phyloP scores from a whole-genome alignment of 2,329 filamentous ascomycete genomes.

The Fusarium sp. region DNA sequence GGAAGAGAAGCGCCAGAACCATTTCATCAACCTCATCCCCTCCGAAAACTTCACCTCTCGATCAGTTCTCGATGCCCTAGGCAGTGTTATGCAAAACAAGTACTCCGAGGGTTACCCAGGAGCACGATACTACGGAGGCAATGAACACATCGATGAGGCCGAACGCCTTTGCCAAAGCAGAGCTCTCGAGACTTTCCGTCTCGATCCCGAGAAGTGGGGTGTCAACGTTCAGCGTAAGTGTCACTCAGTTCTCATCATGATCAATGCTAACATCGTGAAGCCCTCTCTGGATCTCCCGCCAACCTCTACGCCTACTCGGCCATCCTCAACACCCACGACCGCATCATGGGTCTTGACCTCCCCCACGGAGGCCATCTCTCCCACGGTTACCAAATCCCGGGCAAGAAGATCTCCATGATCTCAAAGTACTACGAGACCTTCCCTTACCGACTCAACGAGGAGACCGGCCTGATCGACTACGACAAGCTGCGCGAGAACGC shows the following conservation, averaged over 20 bases:
- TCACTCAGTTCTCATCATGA: rapidly evolving
- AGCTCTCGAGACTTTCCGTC: slow-evolving; percentile 84
- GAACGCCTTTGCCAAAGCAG: slow-evolving; percentile 88
- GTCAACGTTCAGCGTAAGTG: slow-evolving; percentile 89
- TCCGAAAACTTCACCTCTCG: slow-evolving; percentile 94
- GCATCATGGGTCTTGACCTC: slow-evolving; percentile 94
- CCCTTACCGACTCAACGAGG: slow-evolving; percentile 88
- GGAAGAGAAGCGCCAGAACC: slow-evolving; percentile 94
- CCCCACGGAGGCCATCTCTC: slow-evolving; percentile 94
- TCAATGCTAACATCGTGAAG: slow-evolving; percentile 54
- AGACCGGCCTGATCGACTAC: slow-evolving; percentile 93
- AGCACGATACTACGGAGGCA: slow-evolving; percentile 93
- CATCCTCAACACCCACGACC: slow-evolving; percentile 87
- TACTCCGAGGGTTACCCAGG: slow-evolving; percentile 98
- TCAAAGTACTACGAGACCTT: slow-evolving; percentile 98
- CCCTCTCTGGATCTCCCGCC: slow-evolving; percentile 75
- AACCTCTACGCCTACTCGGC: slow-evolving; percentile 95
- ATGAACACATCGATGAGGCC: slow-evolving; percentile 91
- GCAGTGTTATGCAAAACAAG: slow-evolving; percentile 96
- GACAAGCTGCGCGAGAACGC: slow-evolving; percentile 86
- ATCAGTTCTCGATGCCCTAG: slow-evolving; percentile 86
- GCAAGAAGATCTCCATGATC: slow-evolving; percentile 91
- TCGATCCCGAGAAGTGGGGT: slow-evolving; percentile 88
- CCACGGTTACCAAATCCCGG: slow-evolving; percentile 93
- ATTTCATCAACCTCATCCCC: slow-evolving; percentile 95